Base-by-base conservation (phyloP, 108 stramenopile species). In the Phaeodactylum tricornutum region DNA sequence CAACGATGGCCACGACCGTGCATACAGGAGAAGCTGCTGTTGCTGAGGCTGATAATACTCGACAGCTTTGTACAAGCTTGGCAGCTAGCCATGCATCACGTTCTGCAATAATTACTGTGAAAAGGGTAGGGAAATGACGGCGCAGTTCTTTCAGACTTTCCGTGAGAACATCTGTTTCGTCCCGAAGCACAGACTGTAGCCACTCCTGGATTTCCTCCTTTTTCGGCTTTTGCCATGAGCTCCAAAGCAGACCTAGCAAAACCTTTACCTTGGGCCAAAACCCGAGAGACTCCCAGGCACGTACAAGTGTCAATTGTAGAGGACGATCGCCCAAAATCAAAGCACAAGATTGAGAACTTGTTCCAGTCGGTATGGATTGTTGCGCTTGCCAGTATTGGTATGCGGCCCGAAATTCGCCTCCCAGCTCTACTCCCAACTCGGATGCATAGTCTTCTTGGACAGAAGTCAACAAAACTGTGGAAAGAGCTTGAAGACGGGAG, bases 291-390 rank as follows among this genome's bases (percentile, higher is more conserved):
- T 89, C 83, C 87, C 87, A 88, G 25, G 76, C 79, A 5, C 83
- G 61, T 3, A 67, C 33, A 12, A 89, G 47, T 26, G 87, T 84
- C n/a, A 89, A 27, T 22, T 61, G 48, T 2, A 84, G 58, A 12
- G 87, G 87, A 23, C 87, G 64, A 55, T 89, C 87, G 1, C 87
- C 87, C 44, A 89, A 66, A 30, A 89, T 62, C 46, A 84, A 53
- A 39, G 70, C 61, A 26, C 32, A 29, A n/a, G 35, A 14, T n/a
- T n/a, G n/a, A n/a, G n/a, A n/a, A n/a, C n/a, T n/a, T n/a, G n/a
- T n/a, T n/a, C n/a, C n/a, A n/a, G n/a, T n/a, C n/a, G n/a, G n/a
- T n/a, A n/a, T n/a, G 27, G 35, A n/a, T n/a, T n/a, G n/a, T 26
- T 37, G 17, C 12, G 39, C 43, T 26, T 58, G 29, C 69, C 74